A percentile compares a stretch with the other conserved stretches of the same genome.
Evolutionary conservation across 306 rosid species (phyloP).

Genomic region (Prunus kanzakura): DNA sequence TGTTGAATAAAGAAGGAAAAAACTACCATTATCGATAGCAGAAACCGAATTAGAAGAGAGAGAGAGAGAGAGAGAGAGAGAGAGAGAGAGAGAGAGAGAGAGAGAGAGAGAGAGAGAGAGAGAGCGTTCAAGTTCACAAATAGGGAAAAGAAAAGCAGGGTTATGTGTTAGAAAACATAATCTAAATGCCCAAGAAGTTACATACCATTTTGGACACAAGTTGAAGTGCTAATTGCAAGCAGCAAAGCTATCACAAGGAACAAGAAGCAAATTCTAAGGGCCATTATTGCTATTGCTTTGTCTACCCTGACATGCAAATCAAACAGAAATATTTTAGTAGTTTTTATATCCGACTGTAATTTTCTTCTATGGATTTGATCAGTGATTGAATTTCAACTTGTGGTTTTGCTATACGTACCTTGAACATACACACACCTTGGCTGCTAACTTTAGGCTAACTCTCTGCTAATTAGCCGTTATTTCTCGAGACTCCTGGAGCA

Average conservation of each 20-base stretch:
- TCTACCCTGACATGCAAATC: background rate
- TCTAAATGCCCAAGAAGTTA: background rate
- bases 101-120: background rate
- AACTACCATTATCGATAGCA: background rate
- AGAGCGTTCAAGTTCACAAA: background rate
- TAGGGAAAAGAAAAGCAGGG: background rate
- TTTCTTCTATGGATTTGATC: background rate
- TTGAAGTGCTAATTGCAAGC: background rate
- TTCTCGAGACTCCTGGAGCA: conserved; percentile 15
- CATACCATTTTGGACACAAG: conserved; percentile 17
- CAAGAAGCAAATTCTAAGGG: background rate
- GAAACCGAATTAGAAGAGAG: background rate
- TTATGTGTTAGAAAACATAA: background rate
- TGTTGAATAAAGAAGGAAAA: background rate
- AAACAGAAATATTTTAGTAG: background rate
- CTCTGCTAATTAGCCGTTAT: conserved; percentile 1
- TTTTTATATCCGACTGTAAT: too few species aligned
- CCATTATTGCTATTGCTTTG: background rate
- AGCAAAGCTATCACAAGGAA: background rate
- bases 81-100: background rate
- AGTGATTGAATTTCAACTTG: background rate
- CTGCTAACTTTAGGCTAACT: background rate
- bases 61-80: background rate
- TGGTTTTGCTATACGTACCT: background rate
- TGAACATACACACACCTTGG: background rate